Conservation (phyloP, 2,329 filamentous ascomycete species). For the Akanthomyces dipterigenus region DNA sequence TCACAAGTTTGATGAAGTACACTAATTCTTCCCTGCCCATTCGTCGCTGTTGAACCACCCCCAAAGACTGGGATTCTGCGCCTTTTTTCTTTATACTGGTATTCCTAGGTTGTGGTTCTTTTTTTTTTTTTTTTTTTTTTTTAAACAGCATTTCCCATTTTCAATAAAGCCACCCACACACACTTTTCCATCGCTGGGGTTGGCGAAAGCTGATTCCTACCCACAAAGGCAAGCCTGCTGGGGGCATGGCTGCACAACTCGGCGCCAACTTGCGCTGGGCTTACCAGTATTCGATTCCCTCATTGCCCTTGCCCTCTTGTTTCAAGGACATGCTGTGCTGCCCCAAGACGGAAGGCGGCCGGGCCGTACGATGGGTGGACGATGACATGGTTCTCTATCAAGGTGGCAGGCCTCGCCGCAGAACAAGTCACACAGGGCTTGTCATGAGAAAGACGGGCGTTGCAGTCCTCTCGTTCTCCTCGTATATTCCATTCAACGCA, state of each 20-base stretch:
- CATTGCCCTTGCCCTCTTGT: neutral
- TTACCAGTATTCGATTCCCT: neutral
- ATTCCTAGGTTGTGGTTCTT: too few species aligned
- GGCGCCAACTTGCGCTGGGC: constrained; percentile 9
- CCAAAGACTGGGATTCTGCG: neutral
- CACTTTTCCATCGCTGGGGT: neutral
- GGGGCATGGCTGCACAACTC: neutral
- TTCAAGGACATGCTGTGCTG: neutral
- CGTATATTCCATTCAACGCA: neutral
- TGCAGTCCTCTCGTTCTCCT: too few species aligned
- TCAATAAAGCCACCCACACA: neutral
- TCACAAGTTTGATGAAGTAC: neutral
- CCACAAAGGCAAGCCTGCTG: neutral
- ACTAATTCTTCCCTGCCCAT: neutral
- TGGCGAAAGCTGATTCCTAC: neutral
- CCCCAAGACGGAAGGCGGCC: neutral
- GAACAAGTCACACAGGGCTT: too few species aligned
- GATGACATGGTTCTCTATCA: neutral
- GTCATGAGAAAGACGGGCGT: too few species aligned
- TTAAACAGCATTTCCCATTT: neutral
- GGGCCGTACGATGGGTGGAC: neutral
- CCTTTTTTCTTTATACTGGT: neutral
- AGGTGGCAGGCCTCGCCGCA: neutral
- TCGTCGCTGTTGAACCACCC: neutral
- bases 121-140: too few species aligned